Evolutionary conservation across 805 yeast species (phyloP).

Genomic region (Spathaspora girioi): DNA sequence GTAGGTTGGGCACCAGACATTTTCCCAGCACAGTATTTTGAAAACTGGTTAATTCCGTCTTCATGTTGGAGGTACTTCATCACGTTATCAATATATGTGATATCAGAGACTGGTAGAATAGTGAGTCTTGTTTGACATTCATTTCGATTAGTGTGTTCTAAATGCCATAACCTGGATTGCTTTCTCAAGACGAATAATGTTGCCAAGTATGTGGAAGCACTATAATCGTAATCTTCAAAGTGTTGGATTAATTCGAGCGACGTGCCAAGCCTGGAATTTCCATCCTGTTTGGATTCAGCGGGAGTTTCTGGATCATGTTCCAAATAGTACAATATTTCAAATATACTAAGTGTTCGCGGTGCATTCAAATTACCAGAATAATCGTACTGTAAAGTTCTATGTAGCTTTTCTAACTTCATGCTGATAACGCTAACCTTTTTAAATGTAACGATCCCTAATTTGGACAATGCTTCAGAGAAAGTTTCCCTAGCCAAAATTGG

Average conservation of each 20-base stretch:
- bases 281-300: neutral
- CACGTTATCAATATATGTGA: slow-evolving; percentile 10
- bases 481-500: slow-evolving; percentile 32
- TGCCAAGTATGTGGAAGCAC: slow-evolving; percentile 30
- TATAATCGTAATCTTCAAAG: slow-evolving; percentile 11
- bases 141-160: slow-evolving; percentile 19
- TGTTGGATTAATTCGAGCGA: slow-evolving; percentile 5
- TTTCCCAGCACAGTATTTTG: slow-evolving; percentile 14
- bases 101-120: slow-evolving; percentile 24
- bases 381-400: slow-evolving; percentile 42
- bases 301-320: slow-evolving; percentile 2
- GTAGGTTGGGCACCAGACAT: slow-evolving; percentile 1
- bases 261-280: slow-evolving; percentile 9
- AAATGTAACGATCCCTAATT: slow-evolving; percentile 40
- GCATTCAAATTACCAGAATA: slow-evolving; percentile 26
- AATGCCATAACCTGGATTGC: slow-evolving; percentile 44
- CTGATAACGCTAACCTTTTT: slow-evolving; percentile 33
- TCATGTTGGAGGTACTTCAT: slow-evolving; percentile 18
- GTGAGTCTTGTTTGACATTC: slow-evolving; percentile 28
- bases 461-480: slow-evolving; percentile 31
- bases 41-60: slow-evolving; percentile 17
- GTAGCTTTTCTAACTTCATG: slow-evolving; percentile 43
- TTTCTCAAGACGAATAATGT: slow-evolving; percentile 48
- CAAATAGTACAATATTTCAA: slow-evolving; percentile 25
- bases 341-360: slow-evolving; percentile 31